phyloP scores from a whole-genome alignment of 257 asterid species.

The Fraxinus pennsylvanica region DNA sequence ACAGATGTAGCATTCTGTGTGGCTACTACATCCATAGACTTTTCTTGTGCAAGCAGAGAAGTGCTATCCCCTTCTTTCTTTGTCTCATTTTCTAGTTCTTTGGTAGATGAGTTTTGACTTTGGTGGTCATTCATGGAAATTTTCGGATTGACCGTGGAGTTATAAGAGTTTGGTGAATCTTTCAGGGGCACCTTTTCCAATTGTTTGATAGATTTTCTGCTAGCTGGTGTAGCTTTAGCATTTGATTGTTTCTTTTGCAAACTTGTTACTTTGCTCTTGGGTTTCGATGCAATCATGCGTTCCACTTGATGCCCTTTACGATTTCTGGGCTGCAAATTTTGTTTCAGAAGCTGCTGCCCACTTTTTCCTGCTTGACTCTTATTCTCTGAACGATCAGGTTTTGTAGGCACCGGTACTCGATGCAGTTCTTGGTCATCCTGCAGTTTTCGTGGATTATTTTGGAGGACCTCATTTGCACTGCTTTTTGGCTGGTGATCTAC shows the following conservation, averaged over 20 bases:
- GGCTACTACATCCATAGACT: slow-evolving; percentile 31
- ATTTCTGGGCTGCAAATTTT: slow-evolving; percentile 38
- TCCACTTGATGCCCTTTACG: slow-evolving; percentile 41
- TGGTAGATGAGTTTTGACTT: slow-evolving; percentile 27
- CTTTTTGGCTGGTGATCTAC: slow-evolving; percentile 35
- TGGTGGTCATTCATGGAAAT: slow-evolving; percentile 24
- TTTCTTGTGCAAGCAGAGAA: slow-evolving; percentile 26
- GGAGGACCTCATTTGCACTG: slow-evolving; percentile 32
- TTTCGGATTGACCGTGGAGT: background rate
- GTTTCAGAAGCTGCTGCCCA: slow-evolving; percentile 42
- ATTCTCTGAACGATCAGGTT: slow-evolving; percentile 37
- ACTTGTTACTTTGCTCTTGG: slow-evolving; percentile 37
- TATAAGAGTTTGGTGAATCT: slow-evolving; percentile 30
- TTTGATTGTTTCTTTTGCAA: slow-evolving; percentile 40
- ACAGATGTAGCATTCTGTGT: slow-evolving; percentile 31
- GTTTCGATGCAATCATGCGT: slow-evolving; percentile 37
- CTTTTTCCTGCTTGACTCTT: slow-evolving; percentile 37
- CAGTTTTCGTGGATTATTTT: slow-evolving; percentile 32
- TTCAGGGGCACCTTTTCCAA: slow-evolving; percentile 33
- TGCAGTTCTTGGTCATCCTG: slow-evolving; percentile 28
- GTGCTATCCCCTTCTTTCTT: slow-evolving; percentile 21
- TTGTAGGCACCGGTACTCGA: slow-evolving; percentile 34
- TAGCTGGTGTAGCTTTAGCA: slow-evolving; percentile 33
- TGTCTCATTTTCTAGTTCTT: slow-evolving; percentile 12
- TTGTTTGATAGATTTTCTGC: slow-evolving; percentile 31